Evolutionary conservation across 805 yeast species (phyloP), one percentile per base, ranked within the genome.

Genomic region (Grigorovia jiainica): DNA sequence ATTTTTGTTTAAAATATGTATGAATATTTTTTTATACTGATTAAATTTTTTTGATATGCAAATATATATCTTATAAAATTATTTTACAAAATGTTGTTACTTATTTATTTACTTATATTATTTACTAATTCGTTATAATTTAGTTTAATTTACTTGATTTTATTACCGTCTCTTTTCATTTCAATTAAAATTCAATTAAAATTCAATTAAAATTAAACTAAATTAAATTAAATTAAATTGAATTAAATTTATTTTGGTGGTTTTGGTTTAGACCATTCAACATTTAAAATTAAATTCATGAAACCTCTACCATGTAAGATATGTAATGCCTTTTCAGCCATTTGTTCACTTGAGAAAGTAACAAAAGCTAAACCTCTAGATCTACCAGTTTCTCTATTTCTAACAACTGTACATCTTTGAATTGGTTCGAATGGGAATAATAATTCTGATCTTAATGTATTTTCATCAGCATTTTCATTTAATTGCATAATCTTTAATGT

Each of bases 331-430:
- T 61, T 64, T 65, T 83, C 80, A 35, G 97, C 98, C 52, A 67
- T 69, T 44, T 65, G 63, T 58, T 78, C 78, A 43, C 79, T 73
- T 45, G 73, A 76, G 63, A 84, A 84, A 46, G 90, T 81, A 50
- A 89, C 94, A 65, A 86, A 92, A 5, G 97, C 97, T 65, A 90
- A 79, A 59, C 99, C 99, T 68, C 87, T 83, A 36, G 95, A 84
- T 65, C 81, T 82, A 50, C 95, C 92, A 21, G 97, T 92, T 55
- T 84, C 95, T 68, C 87, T 82, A 68, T 87, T 85, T 70, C 85
- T 83, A 46, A 87, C 87, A 45, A 92, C 72, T 49, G 82, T 82
- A 51, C 83, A 84, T 68, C 95, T 82, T 56, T 75, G 76, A 45
- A 76, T 69, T 51, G 75, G 69, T 55, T 78, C 94, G 70, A 71